Percentiles rank a stretch among this genome's conserved stretches.
These are phyloP conservation scores for Coelastrella sp. DNA, from an alignment of 139 green algal genomes.

Conservation along the genomic window DNA sequence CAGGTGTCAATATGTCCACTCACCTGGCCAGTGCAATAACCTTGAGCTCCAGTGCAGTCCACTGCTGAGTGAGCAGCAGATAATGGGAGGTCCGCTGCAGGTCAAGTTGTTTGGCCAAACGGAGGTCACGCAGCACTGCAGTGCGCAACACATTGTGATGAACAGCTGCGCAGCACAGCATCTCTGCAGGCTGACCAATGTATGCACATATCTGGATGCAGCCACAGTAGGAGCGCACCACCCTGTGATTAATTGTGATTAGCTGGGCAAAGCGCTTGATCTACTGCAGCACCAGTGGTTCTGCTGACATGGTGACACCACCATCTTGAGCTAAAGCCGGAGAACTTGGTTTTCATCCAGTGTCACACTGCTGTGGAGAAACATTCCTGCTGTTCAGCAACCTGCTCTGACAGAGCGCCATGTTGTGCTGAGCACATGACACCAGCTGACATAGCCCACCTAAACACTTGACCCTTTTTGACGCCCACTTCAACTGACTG, in stretches of 20 bases:
- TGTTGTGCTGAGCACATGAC: not conserved
- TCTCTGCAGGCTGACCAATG: too few relatives aligned
- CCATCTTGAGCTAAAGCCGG: too few relatives aligned
- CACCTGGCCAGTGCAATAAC: conserved; percentile 14
- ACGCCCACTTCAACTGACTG: not conserved
- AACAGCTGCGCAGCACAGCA: too few relatives aligned
- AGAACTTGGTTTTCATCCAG: not conserved
- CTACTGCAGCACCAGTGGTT: too few relatives aligned
- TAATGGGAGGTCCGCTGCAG: conserved; percentile 19
- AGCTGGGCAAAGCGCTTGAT: too few relatives aligned
- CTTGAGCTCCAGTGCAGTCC: not conserved
- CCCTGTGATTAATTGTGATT: too few relatives aligned
- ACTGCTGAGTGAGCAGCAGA: conserved; percentile 31
- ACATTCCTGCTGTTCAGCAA: not conserved
- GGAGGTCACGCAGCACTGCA: conserved; percentile 17
- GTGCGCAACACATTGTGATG: too few relatives aligned
- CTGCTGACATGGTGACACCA: too few relatives aligned
- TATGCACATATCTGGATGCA: not conserved
- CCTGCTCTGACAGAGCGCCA: not conserved
- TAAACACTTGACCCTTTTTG: not conserved
- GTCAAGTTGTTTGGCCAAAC: conserved; percentile 17
- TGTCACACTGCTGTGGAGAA: not conserved
- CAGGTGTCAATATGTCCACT: not conserved
- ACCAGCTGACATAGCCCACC: too few relatives aligned
- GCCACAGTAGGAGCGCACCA: not conserved